Conservation (phyloP, 2,329 filamentous ascomycete species). For the Tricladium varicosporioides region DNA sequence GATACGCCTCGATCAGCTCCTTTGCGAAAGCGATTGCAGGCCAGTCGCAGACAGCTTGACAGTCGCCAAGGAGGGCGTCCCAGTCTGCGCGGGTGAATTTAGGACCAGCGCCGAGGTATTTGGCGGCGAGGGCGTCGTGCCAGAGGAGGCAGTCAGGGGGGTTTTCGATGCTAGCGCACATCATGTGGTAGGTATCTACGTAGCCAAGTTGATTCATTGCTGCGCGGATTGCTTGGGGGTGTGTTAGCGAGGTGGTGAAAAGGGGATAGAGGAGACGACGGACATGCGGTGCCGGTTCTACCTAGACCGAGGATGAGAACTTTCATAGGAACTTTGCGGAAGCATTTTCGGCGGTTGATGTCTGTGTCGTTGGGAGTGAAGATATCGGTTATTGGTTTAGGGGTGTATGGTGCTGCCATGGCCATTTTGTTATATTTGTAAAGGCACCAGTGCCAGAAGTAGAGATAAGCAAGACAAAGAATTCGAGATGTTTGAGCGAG, state of each 20-base stretch:
- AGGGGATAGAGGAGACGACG: slow-evolving; percentile 27
- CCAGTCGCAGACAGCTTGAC: slow-evolving; percentile 68
- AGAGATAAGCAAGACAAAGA: no score
- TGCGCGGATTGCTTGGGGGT: no score
- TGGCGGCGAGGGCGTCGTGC: slow-evolving; percentile 65
- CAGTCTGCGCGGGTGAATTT: slow-evolving; percentile 64
- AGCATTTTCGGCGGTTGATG: slow-evolving; percentile 65
- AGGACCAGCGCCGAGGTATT: slow-evolving; percentile 55
- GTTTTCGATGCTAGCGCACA: slow-evolving; percentile 67
- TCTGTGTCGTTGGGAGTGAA: slow-evolving; percentile 62
- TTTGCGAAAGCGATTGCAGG: slow-evolving; percentile 65
- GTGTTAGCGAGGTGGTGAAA: no score
- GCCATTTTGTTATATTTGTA: neutral
- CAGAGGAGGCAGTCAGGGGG: slow-evolving; percentile 66
- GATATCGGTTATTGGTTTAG: slow-evolving; percentile 54
- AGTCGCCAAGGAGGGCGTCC: slow-evolving; percentile 66
- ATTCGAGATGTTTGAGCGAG: no score
- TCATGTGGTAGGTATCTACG: slow-evolving; percentile 71
- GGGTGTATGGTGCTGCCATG: slow-evolving; percentile 19
- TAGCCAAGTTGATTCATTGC: slow-evolving; percentile 52
- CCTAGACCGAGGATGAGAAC: slow-evolving; percentile 68
- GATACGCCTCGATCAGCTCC: slow-evolving; percentile 69
- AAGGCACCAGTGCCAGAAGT: no score
- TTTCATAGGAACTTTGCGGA: slow-evolving; percentile 68
- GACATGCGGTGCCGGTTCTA: slow-evolving; percentile 69